Evolutionary conservation across 441 rosid species (phyloP), one percentile per base, ranked within the genome.

Genomic region (California macrophylla): DNA sequence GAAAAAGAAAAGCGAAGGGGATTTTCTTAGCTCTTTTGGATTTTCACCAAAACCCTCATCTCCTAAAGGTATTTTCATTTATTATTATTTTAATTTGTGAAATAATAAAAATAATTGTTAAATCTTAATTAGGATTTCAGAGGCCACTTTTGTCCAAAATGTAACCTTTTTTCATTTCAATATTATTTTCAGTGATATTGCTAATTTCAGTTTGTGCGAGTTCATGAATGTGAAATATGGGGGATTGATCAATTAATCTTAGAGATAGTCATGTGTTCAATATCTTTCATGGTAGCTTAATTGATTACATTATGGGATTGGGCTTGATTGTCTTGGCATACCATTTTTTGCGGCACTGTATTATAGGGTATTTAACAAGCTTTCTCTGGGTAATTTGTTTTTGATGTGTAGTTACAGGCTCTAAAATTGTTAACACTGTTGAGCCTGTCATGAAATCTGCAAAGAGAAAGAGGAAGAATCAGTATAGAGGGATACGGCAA

Each of bases 391-490:
- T 6, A 50, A 15, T 50, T 6, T 54, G 23, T 54, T 54, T 20
- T 20, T 54, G 9, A 54, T 54, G 12, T 54, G 25, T 20, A 54
- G 24, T 21, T 20, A 21, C 61, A 86, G 92, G 85, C 61, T 80
- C 83, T 70, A 26, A 40, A 60, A 71, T 69, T 70, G 78, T 66
- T 15, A 92, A 85, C 74, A 38, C 82, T 60, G 78, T 71, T 32
- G 86, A 89, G 21, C 83, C 75, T 75, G 86, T 84, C 56, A 91
- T 89, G 81, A 89, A 82, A 71, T 82, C 88, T 34, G 78, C 85
- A 0, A 91, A 87, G 82, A 89, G 94, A 75, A 89, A 90, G 88
- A 90, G 99, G 80, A 94, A 94, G 88, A 94, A 89, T 62, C 94
- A 83, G 76, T 92, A 84, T 58, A 77, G 98, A 28, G 99, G 99